These are phyloP conservation scores for Pythium pyrilobum DNA, from an alignment of 352 stramenopile genomes.

Conservation along the genomic window DNA sequence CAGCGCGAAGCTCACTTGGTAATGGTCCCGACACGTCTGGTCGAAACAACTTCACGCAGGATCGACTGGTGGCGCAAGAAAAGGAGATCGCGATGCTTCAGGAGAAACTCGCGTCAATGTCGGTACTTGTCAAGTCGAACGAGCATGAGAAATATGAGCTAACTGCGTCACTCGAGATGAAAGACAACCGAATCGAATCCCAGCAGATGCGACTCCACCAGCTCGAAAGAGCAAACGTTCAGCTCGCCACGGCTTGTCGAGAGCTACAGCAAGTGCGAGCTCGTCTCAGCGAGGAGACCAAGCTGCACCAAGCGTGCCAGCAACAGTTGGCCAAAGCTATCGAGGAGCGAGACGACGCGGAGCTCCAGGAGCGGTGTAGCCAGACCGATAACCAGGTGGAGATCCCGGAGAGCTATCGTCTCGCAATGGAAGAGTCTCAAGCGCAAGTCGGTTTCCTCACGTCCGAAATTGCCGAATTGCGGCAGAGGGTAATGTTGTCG, in stretches of 20 bases:
- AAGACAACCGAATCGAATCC: slow-evolving; percentile 68
- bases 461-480: slow-evolving; percentile 30
- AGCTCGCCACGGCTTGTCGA: slow-evolving; percentile 36
- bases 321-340: slow-evolving; percentile 36
- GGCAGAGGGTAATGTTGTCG: slow-evolving; percentile 30
- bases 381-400: slow-evolving; percentile 43
- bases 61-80: slow-evolving; percentile 55
- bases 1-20: slow-evolving; percentile 1
- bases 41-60: slow-evolving; percentile 33
- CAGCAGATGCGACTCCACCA: slow-evolving; percentile 60
- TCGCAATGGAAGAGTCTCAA: slow-evolving; percentile 22
- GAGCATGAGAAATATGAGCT: slow-evolving; percentile 65
- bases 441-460: slow-evolving; percentile 8
- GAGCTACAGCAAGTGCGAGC: slow-evolving; percentile 41
- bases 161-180: slow-evolving; percentile 52
- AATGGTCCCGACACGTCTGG: neutral
- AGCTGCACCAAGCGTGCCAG: slow-evolving; percentile 27
- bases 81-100: slow-evolving; percentile 67
- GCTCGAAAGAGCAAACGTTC: slow-evolving; percentile 50
- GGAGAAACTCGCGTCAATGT: slow-evolving; percentile 62
- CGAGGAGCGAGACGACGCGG: slow-evolving; percentile 13
- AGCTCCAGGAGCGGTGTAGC: slow-evolving; percentile 25
- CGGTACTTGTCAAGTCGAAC: slow-evolving; percentile 51
- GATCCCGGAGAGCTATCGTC: slow-evolving; percentile 22
- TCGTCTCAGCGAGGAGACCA: slow-evolving; percentile 51